These are phyloP conservation scores for Glonium stellatum DNA, from an alignment of 495 filamentous ascomycete species.

Conservation along the genomic window DNA sequence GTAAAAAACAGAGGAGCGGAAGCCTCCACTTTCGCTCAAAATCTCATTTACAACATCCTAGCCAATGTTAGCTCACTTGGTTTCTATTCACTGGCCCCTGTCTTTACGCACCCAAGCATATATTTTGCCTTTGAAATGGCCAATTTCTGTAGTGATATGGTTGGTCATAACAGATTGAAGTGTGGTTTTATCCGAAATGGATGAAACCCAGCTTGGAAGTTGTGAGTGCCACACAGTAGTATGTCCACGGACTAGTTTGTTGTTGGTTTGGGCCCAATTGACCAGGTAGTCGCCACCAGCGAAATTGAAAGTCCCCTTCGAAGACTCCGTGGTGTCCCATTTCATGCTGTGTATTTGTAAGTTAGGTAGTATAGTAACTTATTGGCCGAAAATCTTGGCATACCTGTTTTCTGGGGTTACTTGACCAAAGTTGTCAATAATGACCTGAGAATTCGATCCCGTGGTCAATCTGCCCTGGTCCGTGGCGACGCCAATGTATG, in stretches of 20 bases:
- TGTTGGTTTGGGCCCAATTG: slow-evolving; percentile 51
- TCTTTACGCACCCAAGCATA: slow-evolving; percentile 45
- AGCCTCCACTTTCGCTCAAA: slow-evolving; percentile 56
- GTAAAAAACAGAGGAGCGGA: slow-evolving; percentile 52
- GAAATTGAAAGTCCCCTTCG: slow-evolving; percentile 46
- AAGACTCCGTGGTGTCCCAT: slow-evolving; percentile 48
- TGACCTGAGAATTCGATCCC: slow-evolving; percentile 5
- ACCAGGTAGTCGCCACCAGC: slow-evolving; percentile 48
- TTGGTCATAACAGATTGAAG: slow-evolving; percentile 49
- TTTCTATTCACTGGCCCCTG: neutral
- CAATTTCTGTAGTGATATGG: slow-evolving; percentile 49
- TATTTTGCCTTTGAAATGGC: slow-evolving; percentile 57
- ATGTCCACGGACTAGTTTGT: slow-evolving; percentile 56
- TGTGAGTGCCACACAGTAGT: slow-evolving; percentile 60
- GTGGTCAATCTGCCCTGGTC: slow-evolving; percentile 1
- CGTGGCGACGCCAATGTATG: slow-evolving; percentile 16
- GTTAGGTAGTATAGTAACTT: slow-evolving; percentile 1
- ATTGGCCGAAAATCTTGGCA: neutral
- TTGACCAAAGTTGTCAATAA: slow-evolving; percentile 48
- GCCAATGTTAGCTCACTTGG: slow-evolving; percentile 11
- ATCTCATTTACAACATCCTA: slow-evolving; percentile 65
- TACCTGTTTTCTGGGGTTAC: slow-evolving; percentile 57
- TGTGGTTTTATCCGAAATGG: slow-evolving; percentile 44
- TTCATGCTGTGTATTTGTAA: slow-evolving; percentile 52
- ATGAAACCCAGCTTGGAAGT: slow-evolving; percentile 54